A percentile compares a stretch with the other conserved stretches of the same genome.
Conservation (phyloP, 2,329 filamentous ascomycete species). For the Aureobasidium sp. region DNA sequence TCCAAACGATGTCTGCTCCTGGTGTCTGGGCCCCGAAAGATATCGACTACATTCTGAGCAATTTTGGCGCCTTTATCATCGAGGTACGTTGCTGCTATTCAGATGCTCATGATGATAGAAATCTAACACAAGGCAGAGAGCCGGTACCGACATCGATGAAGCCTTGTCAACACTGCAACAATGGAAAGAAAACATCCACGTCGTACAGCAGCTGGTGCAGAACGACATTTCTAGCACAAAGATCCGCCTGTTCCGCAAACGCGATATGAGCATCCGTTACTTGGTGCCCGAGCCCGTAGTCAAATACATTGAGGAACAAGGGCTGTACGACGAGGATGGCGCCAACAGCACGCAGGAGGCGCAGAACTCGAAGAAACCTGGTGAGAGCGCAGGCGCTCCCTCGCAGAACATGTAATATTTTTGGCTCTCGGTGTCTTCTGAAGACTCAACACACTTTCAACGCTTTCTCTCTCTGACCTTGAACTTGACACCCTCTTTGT, state of each 20-base stretch:
- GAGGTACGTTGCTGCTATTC: constrained; percentile 26
- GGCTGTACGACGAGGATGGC: constrained; percentile 33
- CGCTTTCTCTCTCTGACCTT: constrained; percentile 57
- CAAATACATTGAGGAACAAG: constrained; percentile 38
- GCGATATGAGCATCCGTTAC: constrained; percentile 77
- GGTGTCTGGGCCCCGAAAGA: constrained; percentile 76
- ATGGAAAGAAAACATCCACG: constrained; percentile 80
- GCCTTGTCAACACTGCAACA: constrained; percentile 73
- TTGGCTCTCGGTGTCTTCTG: background rate
- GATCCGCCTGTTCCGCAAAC: constrained; percentile 71
- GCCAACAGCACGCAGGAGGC: constrained; percentile 20
- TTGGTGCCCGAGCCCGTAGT: constrained; percentile 67
- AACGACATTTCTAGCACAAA: constrained; percentile 79
- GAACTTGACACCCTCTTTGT: constrained; percentile 59
- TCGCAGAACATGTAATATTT: constrained; percentile 8
- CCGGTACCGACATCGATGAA: constrained; percentile 81
- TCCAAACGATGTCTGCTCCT: constrained; percentile 46
- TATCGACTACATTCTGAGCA: constrained; percentile 77
- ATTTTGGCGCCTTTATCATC: constrained; percentile 77
- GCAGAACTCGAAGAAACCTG: constrained; percentile 26
- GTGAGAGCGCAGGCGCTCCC: constrained; percentile 25
- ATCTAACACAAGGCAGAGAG: constrained; percentile 77
- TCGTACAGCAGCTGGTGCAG: constrained; percentile 81
- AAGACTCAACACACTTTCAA: constrained; percentile 24
- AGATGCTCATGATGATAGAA: background rate